A percentile compares a stretch with the other conserved stretches of the same genome.
These are phyloP conservation scores for Aplosporella prunicola DNA, from an alignment of 2,329 filamentous ascomycete species.

Conservation along the genomic window DNA sequence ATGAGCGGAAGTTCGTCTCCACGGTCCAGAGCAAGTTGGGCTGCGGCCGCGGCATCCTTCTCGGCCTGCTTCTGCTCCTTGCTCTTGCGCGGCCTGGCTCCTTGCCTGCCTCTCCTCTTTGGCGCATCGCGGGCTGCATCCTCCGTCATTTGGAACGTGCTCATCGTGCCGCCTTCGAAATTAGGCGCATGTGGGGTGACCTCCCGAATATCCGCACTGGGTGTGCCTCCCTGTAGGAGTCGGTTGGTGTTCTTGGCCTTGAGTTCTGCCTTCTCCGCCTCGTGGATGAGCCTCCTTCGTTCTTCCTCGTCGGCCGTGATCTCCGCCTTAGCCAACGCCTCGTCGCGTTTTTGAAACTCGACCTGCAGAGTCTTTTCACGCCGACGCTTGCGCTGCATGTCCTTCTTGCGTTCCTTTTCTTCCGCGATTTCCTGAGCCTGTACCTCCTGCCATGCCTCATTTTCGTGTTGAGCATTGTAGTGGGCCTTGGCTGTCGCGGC, in stretches of 20 bases:
- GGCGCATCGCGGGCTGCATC: conserved; percentile 31
- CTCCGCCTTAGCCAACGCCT: conserved; percentile 67
- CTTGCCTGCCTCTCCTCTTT: conserved; percentile 43
- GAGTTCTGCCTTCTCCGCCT: conserved; percentile 82
- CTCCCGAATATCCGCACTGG: conserved; percentile 61
- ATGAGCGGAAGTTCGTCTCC: conserved; percentile 61
- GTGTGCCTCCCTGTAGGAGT: conserved; percentile 73
- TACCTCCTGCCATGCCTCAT: conserved; percentile 74
- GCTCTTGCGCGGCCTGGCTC: conserved; percentile 74
- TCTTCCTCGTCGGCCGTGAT: conserved; percentile 75
- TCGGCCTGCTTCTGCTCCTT: conserved; percentile 63
- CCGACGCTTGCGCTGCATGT: conserved; percentile 95
- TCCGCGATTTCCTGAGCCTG: conserved; percentile 82
- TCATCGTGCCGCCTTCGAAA: conserved; percentile 75
- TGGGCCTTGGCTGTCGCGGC: conserved; percentile 63
- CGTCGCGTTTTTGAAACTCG: conserved; percentile 72
- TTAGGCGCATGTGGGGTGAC: conserved; percentile 67
- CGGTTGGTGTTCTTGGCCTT: conserved; percentile 87
- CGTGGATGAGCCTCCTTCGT: conserved; percentile 67
- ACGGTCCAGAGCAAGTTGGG: conserved; percentile 73
- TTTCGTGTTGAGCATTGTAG: conserved; percentile 68
- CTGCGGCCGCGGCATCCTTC: conserved; percentile 72
- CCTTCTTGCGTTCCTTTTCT: conserved; percentile 98
- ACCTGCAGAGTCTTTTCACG: conserved; percentile 91
- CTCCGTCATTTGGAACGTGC: conserved; percentile 66